Evolutionary conservation across 108 stramenopile genomes (phyloP).

Genomic region (Cyclostephanos tholiformis): DNA sequence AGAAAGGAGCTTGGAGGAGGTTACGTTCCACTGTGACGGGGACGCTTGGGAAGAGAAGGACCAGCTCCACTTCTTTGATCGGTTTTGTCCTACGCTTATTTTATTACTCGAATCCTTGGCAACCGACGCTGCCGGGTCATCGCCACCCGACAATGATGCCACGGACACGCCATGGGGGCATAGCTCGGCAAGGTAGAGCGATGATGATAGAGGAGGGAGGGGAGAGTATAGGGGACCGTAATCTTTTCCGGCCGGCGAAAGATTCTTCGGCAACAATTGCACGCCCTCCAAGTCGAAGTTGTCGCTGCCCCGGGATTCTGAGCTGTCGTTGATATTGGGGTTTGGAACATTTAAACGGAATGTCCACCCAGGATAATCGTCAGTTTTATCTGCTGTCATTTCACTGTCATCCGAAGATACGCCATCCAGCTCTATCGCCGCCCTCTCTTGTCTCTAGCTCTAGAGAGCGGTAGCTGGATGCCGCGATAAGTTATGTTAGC

Average conservation of each 20-base stretch:
- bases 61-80: slow-evolving; percentile 44
- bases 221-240: slow-evolving; percentile 1
- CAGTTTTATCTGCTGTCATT: neutral
- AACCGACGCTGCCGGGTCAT: neutral
- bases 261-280: slow-evolving; percentile 14
- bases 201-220: neutral
- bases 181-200: slow-evolving; percentile 42
- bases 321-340: neutral
- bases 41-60: slow-evolving; percentile 40
- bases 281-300: slow-evolving; percentile 13
- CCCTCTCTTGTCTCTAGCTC: too few relatives aligned
- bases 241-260: neutral
- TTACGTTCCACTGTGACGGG: slow-evolving; percentile 52
- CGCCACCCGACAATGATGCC: neutral
- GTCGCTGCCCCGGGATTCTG: neutral
- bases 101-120: neutral
- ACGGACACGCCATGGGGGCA: slow-evolving; percentile 45
- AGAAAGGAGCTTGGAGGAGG: slow-evolving; percentile 53
- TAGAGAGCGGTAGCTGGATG: too few relatives aligned
- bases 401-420: neutral
- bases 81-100: neutral
- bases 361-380: slow-evolving; percentile 26
- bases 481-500: too few relatives aligned
- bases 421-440: too few relatives aligned
- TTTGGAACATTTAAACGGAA: slow-evolving; percentile 20